These are phyloP conservation scores for Calonectria honghensis DNA, from an alignment of 2,329 filamentous ascomycete species.

Conservation along the genomic window DNA sequence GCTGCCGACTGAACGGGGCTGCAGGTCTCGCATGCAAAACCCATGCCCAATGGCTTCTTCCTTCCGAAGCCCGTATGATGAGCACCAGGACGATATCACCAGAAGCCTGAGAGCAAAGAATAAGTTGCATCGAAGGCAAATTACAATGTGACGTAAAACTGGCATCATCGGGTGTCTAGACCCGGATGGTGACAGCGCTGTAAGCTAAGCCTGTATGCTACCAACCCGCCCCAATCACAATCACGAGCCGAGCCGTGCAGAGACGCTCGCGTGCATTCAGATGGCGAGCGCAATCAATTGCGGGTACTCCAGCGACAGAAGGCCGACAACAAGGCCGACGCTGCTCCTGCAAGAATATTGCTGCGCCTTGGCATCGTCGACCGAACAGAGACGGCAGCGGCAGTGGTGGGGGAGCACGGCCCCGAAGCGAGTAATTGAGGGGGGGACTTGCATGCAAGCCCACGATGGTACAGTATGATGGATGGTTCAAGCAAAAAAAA, in stretches of 20 bases:
- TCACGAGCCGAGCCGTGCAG: not conserved
- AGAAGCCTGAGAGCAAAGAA: too few species aligned
- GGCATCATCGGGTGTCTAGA: not conserved
- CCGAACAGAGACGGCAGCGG: not conserved
- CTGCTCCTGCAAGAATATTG: not conserved
- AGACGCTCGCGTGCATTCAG: not conserved
- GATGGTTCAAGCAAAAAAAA: not conserved
- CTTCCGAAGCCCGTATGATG: too few species aligned
- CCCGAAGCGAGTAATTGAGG: not conserved
- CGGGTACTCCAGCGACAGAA: not conserved
- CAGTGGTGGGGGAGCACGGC: not conserved
- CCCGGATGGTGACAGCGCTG: not conserved
- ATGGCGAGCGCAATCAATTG: not conserved
- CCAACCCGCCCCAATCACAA: not conserved
- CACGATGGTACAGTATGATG: slow-evolving; percentile 1
- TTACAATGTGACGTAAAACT: not conserved
- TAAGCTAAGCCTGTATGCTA: not conserved
- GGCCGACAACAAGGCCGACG: too few species aligned
- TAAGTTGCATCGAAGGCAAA: not conserved
- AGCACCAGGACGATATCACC: too few species aligned
- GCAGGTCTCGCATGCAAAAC: too few species aligned
- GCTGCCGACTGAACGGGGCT: too few species aligned
- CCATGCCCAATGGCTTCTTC: too few species aligned
- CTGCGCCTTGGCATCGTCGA: not conserved
- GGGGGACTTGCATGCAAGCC: not conserved